These are phyloP conservation scores for Helianthus tuberosus DNA, from an alignment of 129 eudicot species.

Conservation along the genomic window DNA sequence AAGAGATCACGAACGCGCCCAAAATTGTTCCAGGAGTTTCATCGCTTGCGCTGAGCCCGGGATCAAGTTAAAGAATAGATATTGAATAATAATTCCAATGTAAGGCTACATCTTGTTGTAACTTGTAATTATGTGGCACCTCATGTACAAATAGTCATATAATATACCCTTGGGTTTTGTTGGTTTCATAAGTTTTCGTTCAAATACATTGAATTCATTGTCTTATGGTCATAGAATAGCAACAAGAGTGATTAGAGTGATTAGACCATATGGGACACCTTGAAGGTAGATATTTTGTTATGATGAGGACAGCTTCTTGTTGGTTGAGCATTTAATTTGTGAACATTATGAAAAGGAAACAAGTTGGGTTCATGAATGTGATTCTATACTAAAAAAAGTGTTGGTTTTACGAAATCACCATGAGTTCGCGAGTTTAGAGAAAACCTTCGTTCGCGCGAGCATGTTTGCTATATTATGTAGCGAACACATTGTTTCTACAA, in stretches of 20 bases:
- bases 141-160: not conserved
- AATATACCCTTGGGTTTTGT: not conserved
- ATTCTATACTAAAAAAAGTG: not conserved
- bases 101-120: not conserved
- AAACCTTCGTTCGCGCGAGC: not conserved
- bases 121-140: not conserved
- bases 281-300: not conserved
- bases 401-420: not conserved
- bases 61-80: no score
- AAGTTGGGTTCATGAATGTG: not conserved
- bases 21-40: conserved; percentile 18
- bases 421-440: not conserved
- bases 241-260: not conserved
- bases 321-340: not conserved
- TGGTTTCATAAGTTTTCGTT: no score
- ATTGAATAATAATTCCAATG: not conserved
- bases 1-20: conserved; percentile 40
- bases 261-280: not conserved
- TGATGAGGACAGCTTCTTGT: not conserved
- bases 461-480: not conserved
- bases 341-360: not conserved
- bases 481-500: not conserved
- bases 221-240: not conserved
- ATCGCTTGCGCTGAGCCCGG: not conserved
- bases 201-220: no score